Evolutionary conservation across 768 basidiomycete genomes (phyloP).

Genomic region (Tulasnella sp.): DNA sequence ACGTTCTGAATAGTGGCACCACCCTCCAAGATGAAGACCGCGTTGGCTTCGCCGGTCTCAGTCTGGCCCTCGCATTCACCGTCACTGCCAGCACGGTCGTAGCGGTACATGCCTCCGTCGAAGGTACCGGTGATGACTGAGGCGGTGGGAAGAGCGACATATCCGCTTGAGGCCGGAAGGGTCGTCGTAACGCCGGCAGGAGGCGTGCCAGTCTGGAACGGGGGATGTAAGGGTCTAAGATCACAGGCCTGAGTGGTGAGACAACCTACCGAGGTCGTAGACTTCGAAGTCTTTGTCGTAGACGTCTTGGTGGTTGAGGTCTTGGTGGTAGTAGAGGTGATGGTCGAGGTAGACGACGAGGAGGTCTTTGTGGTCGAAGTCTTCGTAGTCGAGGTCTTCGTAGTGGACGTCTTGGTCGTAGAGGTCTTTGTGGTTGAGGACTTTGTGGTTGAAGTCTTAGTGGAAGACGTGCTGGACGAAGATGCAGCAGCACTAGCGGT

Average conservation of each 20-base stretch:
- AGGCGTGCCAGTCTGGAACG: background rate
- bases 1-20: background rate
- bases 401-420: background rate
- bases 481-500: background rate
- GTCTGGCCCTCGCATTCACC: background rate
- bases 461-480: background rate
- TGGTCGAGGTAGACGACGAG: background rate
- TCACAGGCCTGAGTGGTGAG: too few species aligned
- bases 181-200: constrained; percentile 4
- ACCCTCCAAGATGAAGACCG: background rate
- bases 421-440: background rate
- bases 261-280: background rate
- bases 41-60: background rate
- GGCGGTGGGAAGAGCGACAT: constrained; percentile 8
- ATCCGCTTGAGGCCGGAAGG: constrained; percentile 12
- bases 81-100: background rate
- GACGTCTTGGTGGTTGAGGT: too few species aligned
- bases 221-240: too few species aligned
- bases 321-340: background rate
- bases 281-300: background rate
- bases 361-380: background rate
- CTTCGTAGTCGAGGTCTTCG: background rate
- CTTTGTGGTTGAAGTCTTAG: background rate
- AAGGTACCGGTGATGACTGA: constrained; percentile 10
- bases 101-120: constrained; percentile 11